Evolutionary conservation across 805 yeast genomes (phyloP).

Genomic region (Candida quercuum): DNA sequence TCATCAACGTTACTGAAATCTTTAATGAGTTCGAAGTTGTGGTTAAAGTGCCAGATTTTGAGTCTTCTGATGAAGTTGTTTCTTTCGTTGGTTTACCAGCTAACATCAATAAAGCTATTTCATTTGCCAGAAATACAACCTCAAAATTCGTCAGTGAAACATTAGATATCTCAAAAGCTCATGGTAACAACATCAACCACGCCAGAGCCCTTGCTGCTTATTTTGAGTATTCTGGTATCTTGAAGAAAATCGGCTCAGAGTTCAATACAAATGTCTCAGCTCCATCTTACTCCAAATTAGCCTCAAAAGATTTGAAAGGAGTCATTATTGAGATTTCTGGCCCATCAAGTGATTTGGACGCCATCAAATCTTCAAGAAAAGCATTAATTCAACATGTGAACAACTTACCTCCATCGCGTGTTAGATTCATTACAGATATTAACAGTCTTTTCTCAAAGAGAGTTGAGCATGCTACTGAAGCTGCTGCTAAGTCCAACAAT

Average conservation of each 20-base stretch:
- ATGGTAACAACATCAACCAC: conserved; percentile 71
- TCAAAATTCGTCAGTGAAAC: conserved; percentile 55
- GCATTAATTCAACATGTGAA: conserved; percentile 72
- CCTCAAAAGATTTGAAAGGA: conserved; percentile 31
- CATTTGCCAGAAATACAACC: conserved; percentile 54
- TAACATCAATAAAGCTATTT: conserved; percentile 57
- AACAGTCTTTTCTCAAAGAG: conserved; percentile 52
- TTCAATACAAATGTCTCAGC: conserved; percentile 41
- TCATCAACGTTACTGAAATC: conserved; percentile 52
- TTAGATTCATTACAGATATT: conserved; percentile 55
- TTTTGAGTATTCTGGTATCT: conserved; percentile 47
- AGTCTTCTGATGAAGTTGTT: conserved; percentile 40
- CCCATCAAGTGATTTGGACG: conserved; percentile 37
- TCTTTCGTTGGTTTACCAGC: conserved; percentile 59
- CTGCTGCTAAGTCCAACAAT: conserved; percentile 38
- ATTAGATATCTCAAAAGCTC: conserved; percentile 85
- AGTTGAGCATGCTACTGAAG: conserved; percentile 36
- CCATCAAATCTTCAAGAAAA: conserved; percentile 60
- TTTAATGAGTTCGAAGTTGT: conserved; percentile 50
- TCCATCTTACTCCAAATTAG: conserved; percentile 42
- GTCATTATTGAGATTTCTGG: conserved; percentile 64
- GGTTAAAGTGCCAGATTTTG: conserved; percentile 45
- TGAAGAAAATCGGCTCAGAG: conserved; percentile 35
- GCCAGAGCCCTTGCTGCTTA: conserved; percentile 71
- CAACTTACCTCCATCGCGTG: conserved; percentile 60